Evolutionary conservation across 2,329 filamentous ascomycete genomes (phyloP).

Genomic region (Stemphylium lycopersici): DNA sequence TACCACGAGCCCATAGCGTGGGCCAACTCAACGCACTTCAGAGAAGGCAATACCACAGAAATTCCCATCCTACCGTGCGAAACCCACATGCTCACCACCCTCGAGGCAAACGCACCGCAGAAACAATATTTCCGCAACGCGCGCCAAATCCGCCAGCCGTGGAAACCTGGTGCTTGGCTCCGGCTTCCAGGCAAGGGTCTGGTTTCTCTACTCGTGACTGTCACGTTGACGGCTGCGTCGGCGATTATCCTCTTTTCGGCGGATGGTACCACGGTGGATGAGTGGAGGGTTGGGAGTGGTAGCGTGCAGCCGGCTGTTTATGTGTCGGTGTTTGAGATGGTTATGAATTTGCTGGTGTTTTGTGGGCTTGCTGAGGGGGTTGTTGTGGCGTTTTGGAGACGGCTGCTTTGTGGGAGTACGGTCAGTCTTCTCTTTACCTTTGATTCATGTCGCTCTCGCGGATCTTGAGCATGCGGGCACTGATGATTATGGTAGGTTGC

Average conservation of each 20-base stretch:
- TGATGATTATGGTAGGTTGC: no score
- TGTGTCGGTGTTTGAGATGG: constrained; percentile 27
- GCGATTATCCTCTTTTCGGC: not conserved
- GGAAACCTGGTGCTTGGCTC: not conserved
- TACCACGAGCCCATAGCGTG: not conserved
- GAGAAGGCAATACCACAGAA: not conserved
- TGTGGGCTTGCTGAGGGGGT: constrained; percentile 28
- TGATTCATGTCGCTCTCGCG: no score
- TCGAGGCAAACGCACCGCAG: not conserved
- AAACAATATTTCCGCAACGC: not conserved
- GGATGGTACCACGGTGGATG: not conserved
- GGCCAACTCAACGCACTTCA: not conserved
- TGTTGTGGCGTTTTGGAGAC: not conserved
- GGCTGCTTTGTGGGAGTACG: not conserved
- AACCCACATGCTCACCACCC: not conserved
- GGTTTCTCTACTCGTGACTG: not conserved
- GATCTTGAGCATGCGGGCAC: no score
- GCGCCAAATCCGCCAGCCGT: not conserved
- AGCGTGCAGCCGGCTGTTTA: constrained; percentile 29
- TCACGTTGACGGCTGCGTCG: not conserved
- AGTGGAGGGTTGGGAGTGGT: not conserved
- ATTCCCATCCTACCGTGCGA: not conserved
- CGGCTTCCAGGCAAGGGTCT: not conserved
- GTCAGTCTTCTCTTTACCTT: not conserved
- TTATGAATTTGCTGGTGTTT: constrained; percentile 26